Evolutionary conservation across 768 basidiomycete genomes (phyloP), one percentile per base, ranked within the genome.

Genomic region (Albatrellus ellisii): DNA sequence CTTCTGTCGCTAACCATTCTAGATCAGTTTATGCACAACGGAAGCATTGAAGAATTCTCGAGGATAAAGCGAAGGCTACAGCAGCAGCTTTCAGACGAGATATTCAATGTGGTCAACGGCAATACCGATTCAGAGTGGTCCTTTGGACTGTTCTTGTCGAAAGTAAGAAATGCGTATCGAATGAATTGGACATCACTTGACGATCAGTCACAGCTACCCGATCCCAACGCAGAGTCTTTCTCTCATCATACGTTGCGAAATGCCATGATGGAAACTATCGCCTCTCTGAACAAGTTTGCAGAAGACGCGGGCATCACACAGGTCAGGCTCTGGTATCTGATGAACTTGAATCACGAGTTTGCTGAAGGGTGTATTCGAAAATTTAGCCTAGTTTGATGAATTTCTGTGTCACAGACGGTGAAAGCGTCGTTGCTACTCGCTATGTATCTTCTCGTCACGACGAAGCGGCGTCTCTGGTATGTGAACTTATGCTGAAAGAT

Each of bases 51-150:
- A 32, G 77, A 87, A 4, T 98, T 97, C 60, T 60, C 61, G 33
- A 63, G 67, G 44, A 73, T 98, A 51, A 97, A 92, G 62, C 72
- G 95, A 21, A 71, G 67, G 22, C 59, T 99, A 6, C 91, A 94
- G 54, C 66, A 66, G 26, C 68, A 68, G 21, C 61, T 99, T 11
- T 68, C 83, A 0, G 92, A 99, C 56, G 77, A 80, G 46, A 71
- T 89, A 27, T 99, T 89, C 62, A 69, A 86, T 41, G 70, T 76
- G 52, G 90, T 92, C 1, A 79, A 84, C 43, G 95, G 95, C 41
- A 92, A 97, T 54, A 98, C 95, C 83, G 94, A 99, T 61, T 92
- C 89, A 3, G 92, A 99, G 67, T 97, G 92, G 91, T 82, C 88
- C 4, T 99, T 98, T 56, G 91, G 87, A 6, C 62, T 94, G 39